Conservation (phyloP, 2,329 filamentous ascomycete genomes). For the Xylaria sp. region DNA sequence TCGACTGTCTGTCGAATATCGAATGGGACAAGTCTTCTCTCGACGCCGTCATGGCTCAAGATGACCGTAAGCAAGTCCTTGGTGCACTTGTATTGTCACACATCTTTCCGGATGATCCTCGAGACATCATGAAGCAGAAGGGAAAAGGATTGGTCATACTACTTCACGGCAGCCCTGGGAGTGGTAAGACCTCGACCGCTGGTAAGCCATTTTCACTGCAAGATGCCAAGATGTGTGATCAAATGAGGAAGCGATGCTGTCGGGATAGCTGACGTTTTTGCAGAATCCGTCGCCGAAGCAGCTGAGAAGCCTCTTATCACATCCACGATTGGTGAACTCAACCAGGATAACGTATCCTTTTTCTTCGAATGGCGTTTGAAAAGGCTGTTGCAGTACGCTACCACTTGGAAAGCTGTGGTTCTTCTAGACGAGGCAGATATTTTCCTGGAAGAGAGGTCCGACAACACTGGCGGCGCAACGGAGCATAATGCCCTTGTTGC, state of each 20-base stretch:
- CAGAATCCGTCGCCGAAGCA: conserved; percentile 32
- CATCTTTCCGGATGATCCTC: conserved; percentile 19
- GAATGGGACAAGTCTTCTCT: conserved; percentile 17
- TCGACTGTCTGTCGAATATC: too few relatives aligned
- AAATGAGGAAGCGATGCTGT: too few relatives aligned
- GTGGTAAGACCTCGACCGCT: conserved; percentile 40
- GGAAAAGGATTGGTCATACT: conserved; percentile 41
- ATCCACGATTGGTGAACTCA: conserved; percentile 17
- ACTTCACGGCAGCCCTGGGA: conserved; percentile 38
- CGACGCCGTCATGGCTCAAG: conserved; percentile 18
- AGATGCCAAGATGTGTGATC: too few relatives aligned
- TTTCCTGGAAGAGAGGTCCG: conserved; percentile 35
- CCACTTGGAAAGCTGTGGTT: conserved; percentile 29
- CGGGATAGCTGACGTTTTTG: too few relatives aligned
- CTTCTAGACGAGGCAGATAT: conserved; percentile 34
- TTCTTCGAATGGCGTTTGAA: conserved; percentile 23
- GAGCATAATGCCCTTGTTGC: conserved; percentile 27
- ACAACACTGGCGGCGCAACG: conserved; percentile 9
- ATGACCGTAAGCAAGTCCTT: conserved; percentile 26
- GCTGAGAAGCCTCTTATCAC: conserved; percentile 16
- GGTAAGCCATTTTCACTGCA: neutral
- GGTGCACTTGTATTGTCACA: conserved; percentile 25
- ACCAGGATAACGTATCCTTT: conserved; percentile 9
- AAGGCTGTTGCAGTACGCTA: conserved; percentile 25
- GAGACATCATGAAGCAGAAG: conserved; percentile 32